phyloP scores from a whole-genome alignment of 495 filamentous ascomycete genomes.

The Venustampulla echinocandica region DNA sequence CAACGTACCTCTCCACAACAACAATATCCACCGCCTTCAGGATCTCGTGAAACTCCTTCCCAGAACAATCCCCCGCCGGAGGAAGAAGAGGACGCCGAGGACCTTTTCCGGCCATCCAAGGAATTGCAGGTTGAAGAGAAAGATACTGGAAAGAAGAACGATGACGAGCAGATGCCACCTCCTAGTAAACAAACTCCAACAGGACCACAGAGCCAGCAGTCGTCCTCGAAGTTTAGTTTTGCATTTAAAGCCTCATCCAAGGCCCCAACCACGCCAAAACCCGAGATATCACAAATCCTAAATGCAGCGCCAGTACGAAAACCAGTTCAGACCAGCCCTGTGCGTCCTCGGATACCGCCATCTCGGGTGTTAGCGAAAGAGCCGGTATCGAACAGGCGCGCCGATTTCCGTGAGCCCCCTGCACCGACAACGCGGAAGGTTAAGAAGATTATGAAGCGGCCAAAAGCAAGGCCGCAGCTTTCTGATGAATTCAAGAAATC shows the following conservation, averaged over 20 bases:
- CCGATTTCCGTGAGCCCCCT: conserved; percentile 33
- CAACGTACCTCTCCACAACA: conserved; percentile 22
- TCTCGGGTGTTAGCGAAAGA: conserved; percentile 24
- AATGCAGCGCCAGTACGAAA: conserved; percentile 38
- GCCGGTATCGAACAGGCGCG: conserved; percentile 27
- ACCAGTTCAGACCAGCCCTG: conserved; percentile 21
- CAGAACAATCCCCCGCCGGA: conserved; percentile 16
- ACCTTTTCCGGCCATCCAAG: conserved; percentile 53
- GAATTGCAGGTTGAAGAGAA: conserved; percentile 58
- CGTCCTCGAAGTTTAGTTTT: conserved; percentile 64
- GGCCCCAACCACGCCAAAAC: conserved; percentile 50
- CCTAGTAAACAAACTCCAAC: conserved; percentile 37
- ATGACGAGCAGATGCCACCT: conserved; percentile 36
- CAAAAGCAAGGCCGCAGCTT: conserved; percentile 64
- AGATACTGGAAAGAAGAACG: conserved; percentile 33
- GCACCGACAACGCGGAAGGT: conserved; percentile 48
- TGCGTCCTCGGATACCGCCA: conserved; percentile 24
- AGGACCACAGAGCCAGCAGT: conserved; percentile 44
- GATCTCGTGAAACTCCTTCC: conserved; percentile 25
- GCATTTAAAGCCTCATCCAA: conserved; percentile 68
- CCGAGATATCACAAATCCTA: conserved; percentile 65
- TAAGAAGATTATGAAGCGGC: conserved; percentile 58
- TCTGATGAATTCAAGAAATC: conserved; percentile 61
- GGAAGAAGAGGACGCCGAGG: conserved; percentile 44
- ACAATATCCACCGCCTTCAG: conserved; percentile 19